Evolutionary conservation across 2,329 filamentous ascomycete genomes (phyloP).

Genomic region (Botrytis sinoallii): DNA sequence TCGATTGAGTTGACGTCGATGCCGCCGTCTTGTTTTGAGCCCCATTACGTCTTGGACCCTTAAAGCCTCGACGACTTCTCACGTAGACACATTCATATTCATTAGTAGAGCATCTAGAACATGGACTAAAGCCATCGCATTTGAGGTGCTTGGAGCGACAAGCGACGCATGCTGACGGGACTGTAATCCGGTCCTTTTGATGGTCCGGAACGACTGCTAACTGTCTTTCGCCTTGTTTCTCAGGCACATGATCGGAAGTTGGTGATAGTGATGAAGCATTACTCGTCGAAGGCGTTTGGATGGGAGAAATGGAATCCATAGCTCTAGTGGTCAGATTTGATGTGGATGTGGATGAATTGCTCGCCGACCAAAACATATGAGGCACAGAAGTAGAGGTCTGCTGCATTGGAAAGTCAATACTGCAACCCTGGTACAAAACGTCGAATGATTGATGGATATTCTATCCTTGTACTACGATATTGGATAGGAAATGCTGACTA

Average conservation of each 20-base stretch:
- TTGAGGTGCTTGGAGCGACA: conserved; percentile 61
- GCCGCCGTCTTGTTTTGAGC: conserved; percentile 8
- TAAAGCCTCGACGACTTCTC: conserved; percentile 72
- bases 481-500: conserved; percentile 6
- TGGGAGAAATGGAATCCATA: conserved; percentile 19
- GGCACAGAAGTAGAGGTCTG: conserved; percentile 21
- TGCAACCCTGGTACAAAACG: conserved; percentile 10
- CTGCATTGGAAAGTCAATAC: conserved; percentile 14
- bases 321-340: conserved; percentile 21
- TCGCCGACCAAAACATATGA: conserved; percentile 30
- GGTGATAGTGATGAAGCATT: conserved; percentile 19
- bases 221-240: conserved; percentile 23
- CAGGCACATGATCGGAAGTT: conserved; percentile 13
- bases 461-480: conserved; percentile 15
- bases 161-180: conserved; percentile 34
- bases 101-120: conserved; percentile 60
- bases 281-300: conserved; percentile 18
- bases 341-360: conserved; percentile 21
- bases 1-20: conserved; percentile 10
- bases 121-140: conserved; percentile 69
- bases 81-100: conserved; percentile 67
- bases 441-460: conserved; percentile 15
- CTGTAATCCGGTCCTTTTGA: conserved; percentile 29
- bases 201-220: conserved; percentile 12
- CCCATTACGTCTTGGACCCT: conserved; percentile 50